These are phyloP conservation scores for Guadua angustifolia DNA, from an alignment of 176 grass and related monocot genomes.

Conservation along the genomic window DNA sequence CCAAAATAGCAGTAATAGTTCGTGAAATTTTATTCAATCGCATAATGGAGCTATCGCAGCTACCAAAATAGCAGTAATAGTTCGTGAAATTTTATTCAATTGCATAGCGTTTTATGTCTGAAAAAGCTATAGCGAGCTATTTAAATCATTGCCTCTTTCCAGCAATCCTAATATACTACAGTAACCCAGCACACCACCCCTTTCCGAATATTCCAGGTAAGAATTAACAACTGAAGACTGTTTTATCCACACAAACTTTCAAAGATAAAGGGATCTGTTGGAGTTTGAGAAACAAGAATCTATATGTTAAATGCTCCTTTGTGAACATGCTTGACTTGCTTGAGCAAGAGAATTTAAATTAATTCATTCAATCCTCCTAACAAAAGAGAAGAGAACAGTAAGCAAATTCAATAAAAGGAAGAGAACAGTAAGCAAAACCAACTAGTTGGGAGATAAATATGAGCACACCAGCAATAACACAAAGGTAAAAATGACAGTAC, in stretches of 20 bases:
- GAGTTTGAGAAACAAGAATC: slow-evolving; percentile 10
- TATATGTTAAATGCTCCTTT: not conserved
- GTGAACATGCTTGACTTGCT: not conserved
- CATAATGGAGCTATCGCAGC: too few species aligned
- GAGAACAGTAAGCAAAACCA: not conserved
- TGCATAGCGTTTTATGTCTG: too few species aligned
- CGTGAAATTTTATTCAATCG: too few species aligned
- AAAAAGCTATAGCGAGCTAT: too few species aligned
- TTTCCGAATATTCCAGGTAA: not conserved
- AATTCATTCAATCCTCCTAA: not conserved
- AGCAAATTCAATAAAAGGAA: not conserved
- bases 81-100: too few species aligned
- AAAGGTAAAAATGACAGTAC: not conserved
- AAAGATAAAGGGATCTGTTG: not conserved
- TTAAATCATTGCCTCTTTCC: not conserved
- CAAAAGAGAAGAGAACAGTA: not conserved
- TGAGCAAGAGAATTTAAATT: not conserved
- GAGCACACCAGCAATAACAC: not conserved
- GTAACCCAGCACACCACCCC: not conserved
- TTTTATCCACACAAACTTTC: not conserved
- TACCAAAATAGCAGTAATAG: too few species aligned
- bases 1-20: too few species aligned
- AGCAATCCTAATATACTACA: not conserved
- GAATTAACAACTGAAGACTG: not conserved
- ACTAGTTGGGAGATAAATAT: not conserved